A percentile compares a stretch with the other conserved stretches of the same genome.
phyloP scores from a whole-genome alignment of 140 eudicot genomes.

The Erigeron philadelphicus region DNA sequence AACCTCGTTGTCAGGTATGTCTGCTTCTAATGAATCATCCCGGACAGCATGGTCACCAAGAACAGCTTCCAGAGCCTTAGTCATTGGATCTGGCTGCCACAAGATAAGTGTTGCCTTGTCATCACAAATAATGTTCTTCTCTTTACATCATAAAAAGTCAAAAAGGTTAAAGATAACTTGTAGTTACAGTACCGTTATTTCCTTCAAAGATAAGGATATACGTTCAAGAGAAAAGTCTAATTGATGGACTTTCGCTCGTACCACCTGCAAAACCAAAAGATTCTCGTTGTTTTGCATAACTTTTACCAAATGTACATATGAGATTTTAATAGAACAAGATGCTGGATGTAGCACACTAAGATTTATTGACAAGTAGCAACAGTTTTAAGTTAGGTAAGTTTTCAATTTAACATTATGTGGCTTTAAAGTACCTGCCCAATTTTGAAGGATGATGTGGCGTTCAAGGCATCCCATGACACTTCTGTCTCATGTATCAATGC shows the following conservation, averaged over 20 bases:
- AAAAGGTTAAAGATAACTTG: not conserved
- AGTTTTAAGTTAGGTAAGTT: constrained; percentile 1
- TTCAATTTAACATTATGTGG: not conserved
- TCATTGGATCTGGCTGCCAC: constrained; percentile 82
- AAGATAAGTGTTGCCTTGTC: not conserved
- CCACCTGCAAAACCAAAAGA: constrained; percentile 44
- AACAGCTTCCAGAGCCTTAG: constrained; percentile 63
- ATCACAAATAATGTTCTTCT: not conserved
- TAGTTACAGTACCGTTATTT: constrained; percentile 51
- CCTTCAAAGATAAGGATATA: constrained; percentile 76
- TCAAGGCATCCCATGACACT: constrained; percentile 81
- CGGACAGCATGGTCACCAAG: constrained; percentile 41
- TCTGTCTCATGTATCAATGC: constrained; percentile 94
- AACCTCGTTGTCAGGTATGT: constrained; percentile 67
- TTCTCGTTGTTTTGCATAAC: not conserved
- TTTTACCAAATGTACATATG: not conserved
- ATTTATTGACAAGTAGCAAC: not conserved
- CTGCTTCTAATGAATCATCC: constrained; percentile 42
- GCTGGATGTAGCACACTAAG: not conserved
- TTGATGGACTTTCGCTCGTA: constrained; percentile 86
- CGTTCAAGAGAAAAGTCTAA: constrained; percentile 79
- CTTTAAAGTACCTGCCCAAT: constrained; percentile 64
- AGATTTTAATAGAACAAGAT: not conserved
- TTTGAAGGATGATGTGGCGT: constrained; percentile 56
- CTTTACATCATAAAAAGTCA: not conserved